Percentiles rank a stretch among this genome's conserved stretches.
These are phyloP conservation scores for Friedmanniomyces endolithicus DNA, from an alignment of 495 filamentous ascomycete genomes.

Conservation along the genomic window DNA sequence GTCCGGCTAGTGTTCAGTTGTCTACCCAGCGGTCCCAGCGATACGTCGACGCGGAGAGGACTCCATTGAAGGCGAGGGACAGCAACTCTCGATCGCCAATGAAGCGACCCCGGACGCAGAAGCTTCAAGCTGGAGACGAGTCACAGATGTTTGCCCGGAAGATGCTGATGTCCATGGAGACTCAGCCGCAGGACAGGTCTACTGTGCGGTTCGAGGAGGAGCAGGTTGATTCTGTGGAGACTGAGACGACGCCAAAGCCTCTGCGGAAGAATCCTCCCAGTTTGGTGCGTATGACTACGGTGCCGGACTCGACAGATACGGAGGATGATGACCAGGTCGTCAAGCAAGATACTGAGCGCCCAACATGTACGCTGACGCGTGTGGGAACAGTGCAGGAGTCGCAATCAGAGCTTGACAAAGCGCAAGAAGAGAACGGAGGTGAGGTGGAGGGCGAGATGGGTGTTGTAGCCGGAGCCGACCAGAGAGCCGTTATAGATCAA, in stretches of 20 bases:
- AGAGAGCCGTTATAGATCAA: neutral
- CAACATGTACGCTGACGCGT: neutral
- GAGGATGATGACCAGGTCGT: neutral
- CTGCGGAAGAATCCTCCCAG: neutral
- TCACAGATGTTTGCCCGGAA: neutral
- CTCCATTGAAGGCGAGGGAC: slow-evolving; percentile 9
- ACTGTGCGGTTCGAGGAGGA: neutral
- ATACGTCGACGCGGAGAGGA: neutral
- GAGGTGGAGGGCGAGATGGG: neutral
- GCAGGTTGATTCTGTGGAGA: neutral
- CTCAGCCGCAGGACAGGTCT: neutral
- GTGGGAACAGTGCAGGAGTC: slow-evolving; percentile 8
- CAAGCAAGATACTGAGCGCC: neutral
- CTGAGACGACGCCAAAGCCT: neutral
- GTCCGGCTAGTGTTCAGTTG: slow-evolving; percentile 4
- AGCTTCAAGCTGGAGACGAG: neutral
- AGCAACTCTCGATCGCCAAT: neutral
- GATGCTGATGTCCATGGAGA: neutral
- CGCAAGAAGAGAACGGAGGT: neutral
- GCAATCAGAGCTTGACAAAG: neutral
- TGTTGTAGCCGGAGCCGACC: neutral
- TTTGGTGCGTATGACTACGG: neutral
- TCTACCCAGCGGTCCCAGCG: neutral
- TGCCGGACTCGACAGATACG: too few relatives aligned
- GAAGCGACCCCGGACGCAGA: neutral